Conservation (phyloP, 176 grass and related monocot genomes). For the Luzula sylvatica region DNA sequence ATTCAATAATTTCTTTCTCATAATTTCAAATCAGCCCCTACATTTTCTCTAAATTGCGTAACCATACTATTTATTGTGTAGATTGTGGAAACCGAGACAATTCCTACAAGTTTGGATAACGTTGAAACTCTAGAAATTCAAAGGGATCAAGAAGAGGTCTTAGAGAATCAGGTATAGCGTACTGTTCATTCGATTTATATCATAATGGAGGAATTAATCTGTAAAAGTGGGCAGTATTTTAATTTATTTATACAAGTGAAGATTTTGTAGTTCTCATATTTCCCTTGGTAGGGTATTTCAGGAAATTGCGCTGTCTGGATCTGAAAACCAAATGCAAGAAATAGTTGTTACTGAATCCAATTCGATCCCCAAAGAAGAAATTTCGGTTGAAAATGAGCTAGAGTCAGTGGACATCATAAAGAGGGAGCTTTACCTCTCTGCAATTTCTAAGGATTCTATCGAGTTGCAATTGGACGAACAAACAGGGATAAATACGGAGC, state of each 20-base stretch:
- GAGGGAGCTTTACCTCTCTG: slow-evolving; percentile 52
- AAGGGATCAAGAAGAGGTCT: slow-evolving; percentile 12
- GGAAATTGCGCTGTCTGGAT: slow-evolving; percentile 36
- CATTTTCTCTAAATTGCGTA: neutral
- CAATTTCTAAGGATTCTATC: slow-evolving; percentile 55
- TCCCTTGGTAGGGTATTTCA: slow-evolving; percentile 52
- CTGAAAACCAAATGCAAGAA: slow-evolving; percentile 43
- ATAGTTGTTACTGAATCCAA: neutral
- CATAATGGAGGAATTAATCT: slow-evolving; percentile 14
- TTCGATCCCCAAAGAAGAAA: neutral
- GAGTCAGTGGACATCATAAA: slow-evolving; percentile 38
- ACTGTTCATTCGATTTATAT: slow-evolving; percentile 5
- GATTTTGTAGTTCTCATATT: slow-evolving; percentile 27
- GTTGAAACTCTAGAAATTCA: slow-evolving; percentile 11
- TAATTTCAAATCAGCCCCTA: neutral
- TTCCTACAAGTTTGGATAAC: neutral
- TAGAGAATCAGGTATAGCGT: slow-evolving; percentile 9
- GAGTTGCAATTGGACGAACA: slow-evolving; percentile 53
- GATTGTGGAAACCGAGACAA: slow-evolving; percentile 6
- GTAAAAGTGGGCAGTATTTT: slow-evolving; percentile 11
- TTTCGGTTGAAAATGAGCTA: neutral
- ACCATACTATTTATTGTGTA: neutral
- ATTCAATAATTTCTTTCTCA: neutral
- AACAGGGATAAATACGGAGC: slow-evolving; percentile 27
- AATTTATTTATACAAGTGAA: neutral